phyloP scores from a whole-genome alignment of 768 basidiomycete species.

The Hygrophoropsis aurantiaca region DNA sequence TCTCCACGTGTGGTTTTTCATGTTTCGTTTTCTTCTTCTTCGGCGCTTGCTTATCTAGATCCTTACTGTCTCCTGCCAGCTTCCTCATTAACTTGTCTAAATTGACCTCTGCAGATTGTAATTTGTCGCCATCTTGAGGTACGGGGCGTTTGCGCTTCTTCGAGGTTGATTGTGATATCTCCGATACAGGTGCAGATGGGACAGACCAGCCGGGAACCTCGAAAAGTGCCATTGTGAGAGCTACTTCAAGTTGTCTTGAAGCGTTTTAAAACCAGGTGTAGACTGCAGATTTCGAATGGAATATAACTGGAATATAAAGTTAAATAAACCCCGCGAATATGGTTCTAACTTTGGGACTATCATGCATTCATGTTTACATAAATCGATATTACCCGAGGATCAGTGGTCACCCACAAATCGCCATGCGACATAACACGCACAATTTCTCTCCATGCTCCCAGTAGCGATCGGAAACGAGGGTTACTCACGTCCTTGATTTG shows the following conservation, averaged over 20 bases:
- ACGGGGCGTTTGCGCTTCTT: slow-evolving; percentile 57
- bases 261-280: no score
- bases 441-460: background rate
- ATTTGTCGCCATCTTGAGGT: slow-evolving; percentile 35
- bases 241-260: no score
- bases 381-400: no score
- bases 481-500: background rate
- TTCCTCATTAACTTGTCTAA: slow-evolving; percentile 61
- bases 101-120: slow-evolving; percentile 46
- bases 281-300: no score
- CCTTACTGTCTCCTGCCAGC: slow-evolving; percentile 29
- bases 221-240: slow-evolving; percentile 50
- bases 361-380: no score
- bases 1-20: background rate
- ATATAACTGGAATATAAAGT: no score
- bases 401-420: no score
- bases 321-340: no score
- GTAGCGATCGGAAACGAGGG: background rate
- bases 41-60: slow-evolving; percentile 9
- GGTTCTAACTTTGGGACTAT: no score
- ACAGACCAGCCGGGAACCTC: slow-evolving; percentile 72
- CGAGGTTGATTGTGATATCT: slow-evolving; percentile 34
- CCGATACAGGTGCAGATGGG: slow-evolving; percentile 38
- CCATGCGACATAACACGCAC: background rate
- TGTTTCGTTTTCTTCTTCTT: slow-evolving; percentile 20